These are phyloP conservation scores for Sporodiniella umbellata DNA, from an alignment of 371 early-diverging fungal species.

Conservation along the genomic window DNA sequence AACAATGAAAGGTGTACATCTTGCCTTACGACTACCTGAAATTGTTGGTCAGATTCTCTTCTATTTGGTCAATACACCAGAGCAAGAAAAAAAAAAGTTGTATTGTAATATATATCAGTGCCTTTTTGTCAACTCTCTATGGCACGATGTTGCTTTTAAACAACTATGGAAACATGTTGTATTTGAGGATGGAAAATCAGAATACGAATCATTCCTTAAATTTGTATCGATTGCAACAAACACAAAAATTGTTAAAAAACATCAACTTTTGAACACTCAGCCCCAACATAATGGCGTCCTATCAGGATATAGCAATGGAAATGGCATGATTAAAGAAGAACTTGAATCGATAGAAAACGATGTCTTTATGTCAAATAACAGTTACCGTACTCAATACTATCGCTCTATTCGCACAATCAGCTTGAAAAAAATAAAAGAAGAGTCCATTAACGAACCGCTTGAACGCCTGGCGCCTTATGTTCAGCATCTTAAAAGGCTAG, in stretches of 20 bases:
- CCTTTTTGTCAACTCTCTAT: constrained; percentile 21
- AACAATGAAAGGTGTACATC: not conserved
- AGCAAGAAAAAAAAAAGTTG: constrained; percentile 1
- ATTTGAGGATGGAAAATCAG: constrained; percentile 26
- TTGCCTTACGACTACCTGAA: constrained; percentile 14
- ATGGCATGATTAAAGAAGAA: too few species aligned
- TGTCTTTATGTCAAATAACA: too few species aligned
- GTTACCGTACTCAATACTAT: constrained; percentile 11
- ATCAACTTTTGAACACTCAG: too few species aligned
- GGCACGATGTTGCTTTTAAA: constrained; percentile 28
- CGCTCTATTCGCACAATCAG: constrained; percentile 29
- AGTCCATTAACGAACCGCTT: constrained; percentile 29
- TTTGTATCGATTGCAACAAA: constrained; percentile 9
- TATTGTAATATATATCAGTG: constrained; percentile 22
- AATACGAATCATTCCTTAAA: constrained; percentile 21
- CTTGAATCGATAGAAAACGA: too few species aligned
- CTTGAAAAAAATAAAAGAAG: constrained; percentile 39
- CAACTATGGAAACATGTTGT: constrained; percentile 21
- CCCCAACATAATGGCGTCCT: too few species aligned
- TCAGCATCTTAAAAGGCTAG: constrained; percentile 24
- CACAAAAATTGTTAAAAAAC: too few species aligned
- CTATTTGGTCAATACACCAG: constrained; percentile 1
- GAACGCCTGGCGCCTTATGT: constrained; percentile 17
- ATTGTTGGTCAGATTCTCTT: constrained; percentile 16
- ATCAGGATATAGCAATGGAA: too few species aligned